Evolutionary conservation across 257 asterid genomes (phyloP).

Genomic region (Fraxinus cuspidata): DNA sequence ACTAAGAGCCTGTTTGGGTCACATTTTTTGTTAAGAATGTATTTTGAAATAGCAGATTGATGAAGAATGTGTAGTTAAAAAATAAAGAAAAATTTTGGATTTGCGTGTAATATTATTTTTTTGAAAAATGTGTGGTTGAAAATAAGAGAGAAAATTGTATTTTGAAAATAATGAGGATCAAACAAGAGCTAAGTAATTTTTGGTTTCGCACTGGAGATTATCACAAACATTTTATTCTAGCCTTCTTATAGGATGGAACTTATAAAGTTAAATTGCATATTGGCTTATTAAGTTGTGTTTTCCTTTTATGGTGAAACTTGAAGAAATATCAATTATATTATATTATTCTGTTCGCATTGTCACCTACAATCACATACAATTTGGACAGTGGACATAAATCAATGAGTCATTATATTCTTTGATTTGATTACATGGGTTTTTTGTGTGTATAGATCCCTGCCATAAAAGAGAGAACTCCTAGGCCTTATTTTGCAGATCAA

Average conservation of each 20-base stretch:
- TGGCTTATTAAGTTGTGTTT: background rate
- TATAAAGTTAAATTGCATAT: background rate
- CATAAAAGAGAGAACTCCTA: background rate
- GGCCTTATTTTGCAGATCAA: background rate
- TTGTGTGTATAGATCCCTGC: background rate
- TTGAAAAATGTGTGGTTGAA: too few species aligned
- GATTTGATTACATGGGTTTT: background rate
- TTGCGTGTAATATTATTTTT: too few species aligned
- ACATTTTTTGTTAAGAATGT: too few species aligned
- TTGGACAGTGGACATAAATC: background rate
- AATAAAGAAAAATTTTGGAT: too few species aligned
- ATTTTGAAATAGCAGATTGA: too few species aligned
- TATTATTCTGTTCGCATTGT: background rate
- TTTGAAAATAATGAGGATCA: too few species aligned
- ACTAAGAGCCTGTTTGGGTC: too few species aligned
- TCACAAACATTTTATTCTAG: background rate
- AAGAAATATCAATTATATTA: background rate
- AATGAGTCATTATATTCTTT: too few species aligned
- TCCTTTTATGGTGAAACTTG: background rate
- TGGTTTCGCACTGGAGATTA: background rate
- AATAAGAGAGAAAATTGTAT: too few species aligned
- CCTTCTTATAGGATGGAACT: background rate
- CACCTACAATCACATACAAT: background rate
- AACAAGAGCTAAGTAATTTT: background rate
- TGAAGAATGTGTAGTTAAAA: too few species aligned